These are phyloP conservation scores for Dothistroma septosporum DNA, from an alignment of 2,329 filamentous ascomycete species.

Conservation along the genomic window DNA sequence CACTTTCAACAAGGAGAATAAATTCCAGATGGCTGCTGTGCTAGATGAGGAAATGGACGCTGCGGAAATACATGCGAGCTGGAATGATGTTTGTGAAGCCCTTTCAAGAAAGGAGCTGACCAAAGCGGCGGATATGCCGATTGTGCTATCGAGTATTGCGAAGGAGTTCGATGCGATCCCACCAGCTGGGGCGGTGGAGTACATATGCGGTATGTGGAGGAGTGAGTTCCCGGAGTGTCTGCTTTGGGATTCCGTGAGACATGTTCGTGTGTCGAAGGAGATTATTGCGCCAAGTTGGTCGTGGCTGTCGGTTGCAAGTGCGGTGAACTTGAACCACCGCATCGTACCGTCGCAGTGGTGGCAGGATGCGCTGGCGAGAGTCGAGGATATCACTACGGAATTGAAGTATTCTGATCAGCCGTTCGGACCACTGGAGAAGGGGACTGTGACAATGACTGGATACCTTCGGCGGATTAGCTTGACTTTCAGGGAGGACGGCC, in stretches of 20 bases:
- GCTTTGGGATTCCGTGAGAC: neutral
- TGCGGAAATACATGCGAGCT: constrained; percentile 1
- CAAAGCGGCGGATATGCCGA: constrained; percentile 3
- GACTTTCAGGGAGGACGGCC: neutral
- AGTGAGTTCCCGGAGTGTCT: neutral
- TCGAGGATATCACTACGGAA: neutral
- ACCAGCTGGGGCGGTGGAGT: neutral
- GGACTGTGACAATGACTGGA: neutral
- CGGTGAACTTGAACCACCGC: neutral
- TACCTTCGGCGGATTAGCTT: neutral
- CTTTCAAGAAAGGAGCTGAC: neutral
- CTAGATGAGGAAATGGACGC: neutral
- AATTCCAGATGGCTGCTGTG: constrained; percentile 1
- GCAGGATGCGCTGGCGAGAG: neutral
- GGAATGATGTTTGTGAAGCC: constrained; percentile 2
- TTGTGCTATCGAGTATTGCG: constrained; percentile 1
- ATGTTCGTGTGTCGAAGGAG: neutral
- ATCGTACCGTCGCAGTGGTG: neutral
- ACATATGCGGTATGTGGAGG: neutral
- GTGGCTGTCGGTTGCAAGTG: neutral
- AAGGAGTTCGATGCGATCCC: constrained; percentile 2
- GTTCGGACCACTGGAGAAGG: neutral
- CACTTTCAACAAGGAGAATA: neutral
- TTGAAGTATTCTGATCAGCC: neutral
- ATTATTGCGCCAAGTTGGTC: constrained; percentile 6